These are phyloP conservation scores for Blastobotrys malaysiensis DNA, from an alignment of 1,139 yeast genomes.

Conservation along the genomic window DNA sequence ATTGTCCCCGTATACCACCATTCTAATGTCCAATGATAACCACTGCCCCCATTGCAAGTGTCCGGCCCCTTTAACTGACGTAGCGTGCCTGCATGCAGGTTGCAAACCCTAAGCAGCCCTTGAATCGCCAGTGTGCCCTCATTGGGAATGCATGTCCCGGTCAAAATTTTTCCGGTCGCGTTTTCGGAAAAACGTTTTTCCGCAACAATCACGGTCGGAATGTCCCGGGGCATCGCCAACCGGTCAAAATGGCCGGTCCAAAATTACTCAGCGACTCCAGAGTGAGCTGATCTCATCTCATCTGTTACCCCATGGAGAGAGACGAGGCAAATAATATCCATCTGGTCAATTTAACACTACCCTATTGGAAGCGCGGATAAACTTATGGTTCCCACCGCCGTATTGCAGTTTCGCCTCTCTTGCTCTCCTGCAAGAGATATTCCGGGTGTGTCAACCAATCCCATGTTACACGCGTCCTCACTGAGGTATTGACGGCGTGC, in stretches of 20 bases:
- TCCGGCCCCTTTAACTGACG: background rate
- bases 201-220: background rate
- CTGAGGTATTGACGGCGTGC: background rate
- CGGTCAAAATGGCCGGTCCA: background rate
- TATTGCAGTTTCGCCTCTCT: background rate
- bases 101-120: background rate
- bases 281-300: background rate
- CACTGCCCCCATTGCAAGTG: background rate
- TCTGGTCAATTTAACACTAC: background rate
- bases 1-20: background rate
- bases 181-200: background rate
- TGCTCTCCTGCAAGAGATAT: background rate
- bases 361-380: background rate
- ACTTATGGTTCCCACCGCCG: background rate
- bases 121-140: background rate
- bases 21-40: background rate
- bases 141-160: background rate
- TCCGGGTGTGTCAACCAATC: background rate
- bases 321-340: background rate
- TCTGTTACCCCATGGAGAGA: background rate
- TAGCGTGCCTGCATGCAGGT: background rate
- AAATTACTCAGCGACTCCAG: background rate
- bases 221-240: background rate
- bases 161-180: background rate
- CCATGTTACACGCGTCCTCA: background rate